phyloP scores from a whole-genome alignment of 257 asterid species.

The Solanum chaucha region DNA sequence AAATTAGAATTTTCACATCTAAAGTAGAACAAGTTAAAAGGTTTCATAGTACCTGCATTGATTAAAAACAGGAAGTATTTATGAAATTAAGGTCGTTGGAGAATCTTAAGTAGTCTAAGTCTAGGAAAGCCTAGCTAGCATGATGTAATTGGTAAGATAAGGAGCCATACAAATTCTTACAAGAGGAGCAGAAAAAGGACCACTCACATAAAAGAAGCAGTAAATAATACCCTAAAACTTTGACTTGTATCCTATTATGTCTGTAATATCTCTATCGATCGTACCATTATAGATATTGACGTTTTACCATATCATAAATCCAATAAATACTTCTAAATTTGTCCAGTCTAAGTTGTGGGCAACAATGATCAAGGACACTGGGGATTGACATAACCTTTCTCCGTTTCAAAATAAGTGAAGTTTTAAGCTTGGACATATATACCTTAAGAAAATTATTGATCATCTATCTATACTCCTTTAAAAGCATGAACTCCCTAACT shows the following conservation, averaged over 20 bases:
- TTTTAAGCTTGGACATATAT: no score
- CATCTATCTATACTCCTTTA: no score
- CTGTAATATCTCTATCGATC: conserved; percentile 12
- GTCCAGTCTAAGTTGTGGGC: not conserved
- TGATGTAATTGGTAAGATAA: not conserved
- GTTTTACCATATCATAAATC: not conserved
- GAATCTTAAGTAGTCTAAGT: not conserved
- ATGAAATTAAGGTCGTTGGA: not conserved
- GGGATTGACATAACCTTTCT: not conserved
- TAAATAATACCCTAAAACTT: conserved; percentile 7
- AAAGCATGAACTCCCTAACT: no score
- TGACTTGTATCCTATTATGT: conserved; percentile 19
- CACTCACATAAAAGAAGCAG: not conserved
- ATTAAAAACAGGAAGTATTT: not conserved
- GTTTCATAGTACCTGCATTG: not conserved
- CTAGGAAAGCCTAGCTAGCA: not conserved
- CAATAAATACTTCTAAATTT: not conserved
- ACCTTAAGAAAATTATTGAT: not conserved
- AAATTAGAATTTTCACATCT: not conserved
- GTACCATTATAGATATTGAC: not conserved
- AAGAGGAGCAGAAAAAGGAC: not conserved
- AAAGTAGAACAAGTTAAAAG: not conserved
- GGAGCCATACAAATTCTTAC: not conserved
- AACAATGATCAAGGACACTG: not conserved
- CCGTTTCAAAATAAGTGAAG: not conserved